Evolutionary conservation across 768 basidiomycete species (phyloP).

Genomic region (Termitomyces titanicus): DNA sequence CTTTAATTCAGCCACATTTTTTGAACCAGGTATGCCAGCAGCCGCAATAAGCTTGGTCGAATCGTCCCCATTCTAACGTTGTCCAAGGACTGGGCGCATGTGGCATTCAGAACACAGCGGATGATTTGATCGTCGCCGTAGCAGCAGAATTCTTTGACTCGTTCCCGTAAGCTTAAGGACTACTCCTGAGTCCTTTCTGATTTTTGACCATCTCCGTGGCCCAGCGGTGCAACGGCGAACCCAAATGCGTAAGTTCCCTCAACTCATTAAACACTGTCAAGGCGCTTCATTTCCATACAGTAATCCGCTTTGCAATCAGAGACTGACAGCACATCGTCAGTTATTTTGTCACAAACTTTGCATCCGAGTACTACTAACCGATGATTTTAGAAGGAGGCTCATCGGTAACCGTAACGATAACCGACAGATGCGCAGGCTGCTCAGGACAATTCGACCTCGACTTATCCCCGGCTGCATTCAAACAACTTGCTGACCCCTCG

Average conservation of each 20-base stretch:
- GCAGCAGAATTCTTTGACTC: background rate
- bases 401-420: background rate
- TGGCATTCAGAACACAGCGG: background rate
- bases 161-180: background rate
- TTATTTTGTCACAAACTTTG: background rate
- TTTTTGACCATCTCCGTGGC: background rate
- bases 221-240: background rate
- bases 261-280: background rate
- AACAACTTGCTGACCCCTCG: background rate
- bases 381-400: background rate
- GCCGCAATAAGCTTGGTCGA: background rate
- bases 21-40: background rate
- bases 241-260: background rate
- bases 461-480: background rate
- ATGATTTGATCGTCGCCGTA: background rate
- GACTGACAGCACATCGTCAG: background rate
- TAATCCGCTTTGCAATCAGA: background rate
- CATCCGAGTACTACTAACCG: background rate
- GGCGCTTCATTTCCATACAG: background rate
- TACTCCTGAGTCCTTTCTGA: background rate
- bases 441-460: background rate
- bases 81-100: background rate
- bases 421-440: background rate
- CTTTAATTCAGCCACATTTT: background rate
- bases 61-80: background rate